Percentiles rank a stretch among this genome's conserved stretches.
phyloP scores from a whole-genome alignment of 2,329 filamentous ascomycete species.

The Aureobasidium sp. region DNA sequence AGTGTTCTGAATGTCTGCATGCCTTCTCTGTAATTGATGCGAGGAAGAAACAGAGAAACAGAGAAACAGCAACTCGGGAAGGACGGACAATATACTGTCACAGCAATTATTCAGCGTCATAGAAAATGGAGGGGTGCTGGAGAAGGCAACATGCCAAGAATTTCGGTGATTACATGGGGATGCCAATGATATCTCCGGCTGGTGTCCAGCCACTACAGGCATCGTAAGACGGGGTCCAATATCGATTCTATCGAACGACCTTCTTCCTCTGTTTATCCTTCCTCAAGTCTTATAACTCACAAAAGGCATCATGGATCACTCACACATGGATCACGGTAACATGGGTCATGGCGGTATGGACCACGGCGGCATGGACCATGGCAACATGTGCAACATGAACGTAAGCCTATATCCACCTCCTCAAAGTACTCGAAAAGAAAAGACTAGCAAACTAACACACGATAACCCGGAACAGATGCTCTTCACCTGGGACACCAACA shows the following conservation, averaged over 20 bases:
- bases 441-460: too few species aligned
- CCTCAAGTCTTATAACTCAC: background rate
- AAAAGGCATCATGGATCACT: conserved; percentile 3
- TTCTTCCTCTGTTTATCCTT: background rate
- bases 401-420: conserved; percentile 41
- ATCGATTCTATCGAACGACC: conserved; percentile 1
- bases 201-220: background rate
- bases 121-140: background rate
- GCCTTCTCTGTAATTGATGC: background rate
- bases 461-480: conserved; percentile 61
- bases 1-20: conserved; percentile 8
- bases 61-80: background rate
- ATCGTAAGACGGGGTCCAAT: background rate
- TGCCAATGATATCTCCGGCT: background rate
- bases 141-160: background rate
- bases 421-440: too few species aligned
- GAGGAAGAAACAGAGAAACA: too few species aligned
- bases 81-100: background rate
- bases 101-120: background rate
- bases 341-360: conserved; percentile 31
- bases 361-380: conserved; percentile 44
- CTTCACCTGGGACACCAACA: conserved; percentile 88
- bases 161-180: background rate
- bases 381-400: conserved; percentile 77
- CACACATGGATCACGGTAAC: conserved; percentile 16